phyloP scores from a whole-genome alignment of 768 basidiomycete species.

The Melanogaster broomeanus region DNA sequence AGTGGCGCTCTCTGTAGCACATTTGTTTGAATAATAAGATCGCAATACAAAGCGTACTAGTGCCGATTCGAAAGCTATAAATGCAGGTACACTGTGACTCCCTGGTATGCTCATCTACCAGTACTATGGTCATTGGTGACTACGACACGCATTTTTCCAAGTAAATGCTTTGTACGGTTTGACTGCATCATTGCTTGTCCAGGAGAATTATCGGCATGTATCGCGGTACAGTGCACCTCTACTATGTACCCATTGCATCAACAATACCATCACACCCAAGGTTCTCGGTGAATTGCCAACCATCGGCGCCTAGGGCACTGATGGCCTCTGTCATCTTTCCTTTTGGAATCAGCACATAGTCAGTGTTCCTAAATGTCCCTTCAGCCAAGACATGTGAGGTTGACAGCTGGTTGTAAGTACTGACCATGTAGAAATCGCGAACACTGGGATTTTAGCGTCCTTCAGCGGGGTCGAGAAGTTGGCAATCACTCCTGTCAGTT shows the following conservation, averaged over 20 bases:
- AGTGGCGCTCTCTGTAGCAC: conserved; percentile 1
- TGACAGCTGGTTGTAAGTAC: conserved; percentile 5
- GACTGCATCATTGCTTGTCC: background rate
- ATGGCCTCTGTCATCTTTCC: conserved; percentile 44
- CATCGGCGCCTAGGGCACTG: conserved; percentile 45
- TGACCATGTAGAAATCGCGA: conserved; percentile 66
- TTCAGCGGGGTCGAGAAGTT: conserved; percentile 56
- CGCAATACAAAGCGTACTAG: too few relatives aligned
- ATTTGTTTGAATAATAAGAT: conserved; percentile 12
- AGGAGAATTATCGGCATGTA: too few relatives aligned
- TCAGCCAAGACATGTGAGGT: background rate
- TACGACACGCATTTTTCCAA: too few relatives aligned
- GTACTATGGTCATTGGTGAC: too few relatives aligned
- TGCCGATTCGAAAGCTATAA: too few relatives aligned
- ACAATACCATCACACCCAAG: too few relatives aligned
- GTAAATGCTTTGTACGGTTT: background rate
- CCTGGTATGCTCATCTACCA: too few relatives aligned
- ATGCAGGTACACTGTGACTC: too few relatives aligned
- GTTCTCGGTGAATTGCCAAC: conserved; percentile 42
- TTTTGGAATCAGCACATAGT: conserved; percentile 58
- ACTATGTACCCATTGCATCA: background rate
- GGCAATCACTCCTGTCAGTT: conserved; percentile 56
- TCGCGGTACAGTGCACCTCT: too few relatives aligned
- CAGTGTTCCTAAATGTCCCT: conserved; percentile 55
- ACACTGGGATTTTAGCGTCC: conserved; percentile 52